Evolutionary conservation across 805 yeast genomes (phyloP), one percentile per base, ranked within the genome.

Genomic region (Grigorovia humatica): DNA sequence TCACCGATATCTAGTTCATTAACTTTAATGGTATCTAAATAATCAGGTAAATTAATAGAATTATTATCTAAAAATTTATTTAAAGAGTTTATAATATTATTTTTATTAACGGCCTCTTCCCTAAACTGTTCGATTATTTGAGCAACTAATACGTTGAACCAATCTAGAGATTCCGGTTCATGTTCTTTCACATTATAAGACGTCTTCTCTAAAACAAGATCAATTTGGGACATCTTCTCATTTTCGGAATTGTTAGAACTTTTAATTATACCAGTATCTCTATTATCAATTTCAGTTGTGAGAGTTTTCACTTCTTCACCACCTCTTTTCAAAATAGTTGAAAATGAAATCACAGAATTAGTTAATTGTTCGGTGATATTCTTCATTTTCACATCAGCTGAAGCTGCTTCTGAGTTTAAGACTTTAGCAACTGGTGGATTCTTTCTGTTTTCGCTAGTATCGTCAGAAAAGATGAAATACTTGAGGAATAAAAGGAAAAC

Each of bases 71-170:
- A 71, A 49, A 87, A 80, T 48, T 77, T 80, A 60, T 87, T 82
- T 48, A 93, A 71, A 1, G 89, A 82, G 57, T 85, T 83, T 54
- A 90, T 81, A 27, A 93, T 85, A 64, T 88, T 89, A 64, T 93
- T 93, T 48, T 89, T 81, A 44, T 78, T 74, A 52, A 88, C 70
- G 0, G 98, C 98, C 64, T 93, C 98, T n/a, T 82, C 77, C 52
- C 99, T 77, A 55, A 89, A 76, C 56, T 90, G 96, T 35, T 87
- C 80, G 27, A 93, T 81, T 8, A 89, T 82, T 65, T 93, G 97
- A 0, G 97, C 99, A 18, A 93, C 77, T 41, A 93, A 73, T 1
- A 93, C 97, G 57, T 91, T 93, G 67, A 93, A 88, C 99, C 99
- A 93, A 66, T 93, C 99, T 54, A 93, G 70, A 0, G 96, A 85